These are phyloP conservation scores for Mucor indicus DNA, from an alignment of 371 early-diverging fungal genomes.

Conservation along the genomic window DNA sequence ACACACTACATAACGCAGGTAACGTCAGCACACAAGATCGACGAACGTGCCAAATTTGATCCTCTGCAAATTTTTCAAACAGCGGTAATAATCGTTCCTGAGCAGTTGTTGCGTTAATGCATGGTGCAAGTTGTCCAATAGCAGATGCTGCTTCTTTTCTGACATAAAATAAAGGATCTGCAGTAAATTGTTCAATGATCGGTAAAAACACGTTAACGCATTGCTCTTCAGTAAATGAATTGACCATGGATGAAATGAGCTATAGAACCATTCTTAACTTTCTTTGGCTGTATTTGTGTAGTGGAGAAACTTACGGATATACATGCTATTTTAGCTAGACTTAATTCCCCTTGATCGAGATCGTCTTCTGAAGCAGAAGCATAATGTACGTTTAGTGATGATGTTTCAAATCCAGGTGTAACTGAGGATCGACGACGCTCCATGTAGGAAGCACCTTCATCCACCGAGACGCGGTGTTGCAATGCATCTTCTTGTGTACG, in stretches of 20 bases:
- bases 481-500: no score
- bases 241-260: conserved; percentile 51
- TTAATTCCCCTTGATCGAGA: conserved; percentile 49
- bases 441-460: conserved; percentile 11
- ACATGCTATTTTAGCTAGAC: conserved; percentile 56
- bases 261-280: no score
- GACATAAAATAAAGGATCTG: conserved; percentile 54
- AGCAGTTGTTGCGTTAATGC: conserved; percentile 37
- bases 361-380: conserved; percentile 25
- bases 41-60: conserved; percentile 65
- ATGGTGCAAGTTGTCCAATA: conserved; percentile 44
- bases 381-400: conserved; percentile 9
- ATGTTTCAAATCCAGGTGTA: conserved; percentile 26
- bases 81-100: conserved; percentile 53
- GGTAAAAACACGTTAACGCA: conserved; percentile 49
- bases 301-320: conserved; percentile 61
- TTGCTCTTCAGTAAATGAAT: conserved; percentile 42
- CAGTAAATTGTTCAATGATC: conserved; percentile 47
- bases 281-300: no score
- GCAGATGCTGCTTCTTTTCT: conserved; percentile 62
- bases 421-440: conserved; percentile 18
- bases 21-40: conserved; percentile 53
- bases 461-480: conserved; percentile 17
- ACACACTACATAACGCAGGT: conserved; percentile 43
- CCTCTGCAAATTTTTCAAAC: conserved; percentile 46